Evolutionary conservation across 2,329 filamentous ascomycete genomes (phyloP), one percentile per base, ranked within the genome.

Genomic region (Dichotomopilus funicola): DNA sequence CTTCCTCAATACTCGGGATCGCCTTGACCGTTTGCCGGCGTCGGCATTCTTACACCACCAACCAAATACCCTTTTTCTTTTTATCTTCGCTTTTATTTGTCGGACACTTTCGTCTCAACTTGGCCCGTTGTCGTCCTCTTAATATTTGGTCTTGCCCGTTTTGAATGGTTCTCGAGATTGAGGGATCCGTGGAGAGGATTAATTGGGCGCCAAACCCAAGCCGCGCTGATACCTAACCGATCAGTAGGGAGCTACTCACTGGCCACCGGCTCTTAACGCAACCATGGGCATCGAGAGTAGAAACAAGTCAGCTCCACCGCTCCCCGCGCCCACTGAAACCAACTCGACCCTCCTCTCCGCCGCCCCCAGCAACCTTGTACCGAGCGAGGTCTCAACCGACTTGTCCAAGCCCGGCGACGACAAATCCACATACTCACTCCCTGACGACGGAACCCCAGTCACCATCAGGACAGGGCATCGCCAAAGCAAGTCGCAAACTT

Each of bases 361-460:
- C 58, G 78, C 78, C 57, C 83, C 83, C 56, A 82, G 81, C 68
- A 35, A 48, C 45, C 35, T 37, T n/a, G 78, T 78, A 57, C 83
- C 83, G 55, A 82, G 81, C 68, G 84, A 86, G 65, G 70, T 87
- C 59, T 82, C 79, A 56, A 83, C 83, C 64, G 86, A 89, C 71
- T 68, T 88, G 62, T 90, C 87, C 59, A 80, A 80, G 60, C 78
- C 82, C 58, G 85, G 81, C 63, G 81, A 85, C 70, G 80, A 82
- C 70, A 87, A 81, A 65, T 89, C 88, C 3, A 85, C 86, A 53
- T 91, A 88, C 72, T 90, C 87, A 40, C 80, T 94, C 51, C 89
- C 88, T 56, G 88, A 91, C 67, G 89, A 94, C 82, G 89, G 89
- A 68, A 92, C 88, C 52, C 91, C 91, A 43, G 86, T 99, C 66